Percentiles rank a stretch among this genome's conserved stretches.
Conservation (phyloP, 495 filamentous ascomycete species). For the Daldinia childiae region DNA sequence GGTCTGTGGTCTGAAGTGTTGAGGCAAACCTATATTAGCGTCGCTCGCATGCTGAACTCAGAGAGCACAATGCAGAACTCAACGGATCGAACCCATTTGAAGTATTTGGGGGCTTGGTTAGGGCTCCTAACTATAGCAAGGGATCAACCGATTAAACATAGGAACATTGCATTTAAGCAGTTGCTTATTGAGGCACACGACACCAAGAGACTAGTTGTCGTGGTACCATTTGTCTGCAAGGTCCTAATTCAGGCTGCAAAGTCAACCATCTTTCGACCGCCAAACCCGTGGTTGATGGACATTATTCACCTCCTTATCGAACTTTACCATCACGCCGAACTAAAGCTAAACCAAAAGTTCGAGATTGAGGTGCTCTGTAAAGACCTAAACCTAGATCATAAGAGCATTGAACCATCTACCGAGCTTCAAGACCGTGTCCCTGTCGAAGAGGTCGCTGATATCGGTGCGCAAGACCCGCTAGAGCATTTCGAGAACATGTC, state of each 20-base stretch:
- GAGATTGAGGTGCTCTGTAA: conserved; percentile 98
- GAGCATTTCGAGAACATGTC: conserved; percentile 83
- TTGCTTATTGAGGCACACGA: conserved; percentile 92
- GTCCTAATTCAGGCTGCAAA: conserved; percentile 83
- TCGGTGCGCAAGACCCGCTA: conserved; percentile 57
- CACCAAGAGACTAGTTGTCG: conserved; percentile 85
- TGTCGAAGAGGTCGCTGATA: conserved; percentile 68
- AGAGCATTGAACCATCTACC: conserved; percentile 82
- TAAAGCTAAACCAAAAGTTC: conserved; percentile 96
- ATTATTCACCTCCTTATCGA: conserved; percentile 88
- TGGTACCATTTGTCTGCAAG: conserved; percentile 97
- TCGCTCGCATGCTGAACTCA: conserved; percentile 85
- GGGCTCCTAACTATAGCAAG: conserved; percentile 92
- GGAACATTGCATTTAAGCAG: conserved; percentile 96
- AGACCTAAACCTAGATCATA: conserved; percentile 86
- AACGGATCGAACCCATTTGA: conserved; percentile 85
- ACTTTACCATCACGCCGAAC: conserved; percentile 88
- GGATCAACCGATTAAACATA: conserved; percentile 95
- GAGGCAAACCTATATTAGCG: conserved; percentile 90
- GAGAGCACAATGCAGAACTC: conserved; percentile 81
- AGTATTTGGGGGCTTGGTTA: conserved; percentile 92
- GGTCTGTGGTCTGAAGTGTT: conserved; percentile 86
- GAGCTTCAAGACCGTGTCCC: conserved; percentile 78
- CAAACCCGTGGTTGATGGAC: conserved; percentile 98
- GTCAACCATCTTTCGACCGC: conserved; percentile 90